Percentiles rank a stretch among this genome's conserved stretches.
Evolutionary conservation across 495 filamentous ascomycete species (phyloP).

Genomic region (Penicillium riverlandense): DNA sequence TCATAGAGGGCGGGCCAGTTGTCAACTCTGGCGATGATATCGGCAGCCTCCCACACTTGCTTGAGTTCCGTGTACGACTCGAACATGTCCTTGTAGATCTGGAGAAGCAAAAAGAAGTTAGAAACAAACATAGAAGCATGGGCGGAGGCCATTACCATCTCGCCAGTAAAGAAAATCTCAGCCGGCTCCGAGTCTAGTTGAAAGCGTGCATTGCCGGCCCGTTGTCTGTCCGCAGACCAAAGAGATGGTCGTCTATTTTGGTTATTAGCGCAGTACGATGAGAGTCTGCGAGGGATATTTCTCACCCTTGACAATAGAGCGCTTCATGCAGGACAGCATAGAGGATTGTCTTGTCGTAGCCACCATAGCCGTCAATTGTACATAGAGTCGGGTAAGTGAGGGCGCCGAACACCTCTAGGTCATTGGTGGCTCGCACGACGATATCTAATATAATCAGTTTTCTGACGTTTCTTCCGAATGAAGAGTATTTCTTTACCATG

Average conservation of each 20-base stretch:
- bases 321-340: conserved; percentile 85
- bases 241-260: conserved; percentile 41
- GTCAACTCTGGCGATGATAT: conserved; percentile 56
- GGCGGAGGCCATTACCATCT: conserved; percentile 53
- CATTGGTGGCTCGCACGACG: conserved; percentile 57
- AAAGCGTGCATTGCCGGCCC: conserved; percentile 36
- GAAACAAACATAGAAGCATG: neutral
- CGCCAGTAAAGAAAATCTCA: conserved; percentile 72
- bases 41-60: conserved; percentile 55
- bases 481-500: conserved; percentile 39
- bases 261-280: conserved; percentile 7
- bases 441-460: conserved; percentile 39
- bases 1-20: conserved; percentile 78
- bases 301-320: conserved; percentile 64
- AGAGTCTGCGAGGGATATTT: no score
- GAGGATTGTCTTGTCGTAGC: conserved; percentile 68
- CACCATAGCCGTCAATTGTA: conserved; percentile 54
- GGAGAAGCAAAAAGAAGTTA: conserved; percentile 1
- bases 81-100: conserved; percentile 75
- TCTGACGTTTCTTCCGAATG: neutral
- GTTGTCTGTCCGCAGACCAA: conserved; percentile 57
- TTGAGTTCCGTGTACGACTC: conserved; percentile 65
- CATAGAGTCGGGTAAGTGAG: conserved; percentile 65
- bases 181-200: conserved; percentile 40
- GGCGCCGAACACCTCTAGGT: conserved; percentile 64